Evolutionary conservation across 257 asterid genomes (phyloP), one percentile per base, ranked within the genome.

Genomic region (Ehretia macrophylla): DNA sequence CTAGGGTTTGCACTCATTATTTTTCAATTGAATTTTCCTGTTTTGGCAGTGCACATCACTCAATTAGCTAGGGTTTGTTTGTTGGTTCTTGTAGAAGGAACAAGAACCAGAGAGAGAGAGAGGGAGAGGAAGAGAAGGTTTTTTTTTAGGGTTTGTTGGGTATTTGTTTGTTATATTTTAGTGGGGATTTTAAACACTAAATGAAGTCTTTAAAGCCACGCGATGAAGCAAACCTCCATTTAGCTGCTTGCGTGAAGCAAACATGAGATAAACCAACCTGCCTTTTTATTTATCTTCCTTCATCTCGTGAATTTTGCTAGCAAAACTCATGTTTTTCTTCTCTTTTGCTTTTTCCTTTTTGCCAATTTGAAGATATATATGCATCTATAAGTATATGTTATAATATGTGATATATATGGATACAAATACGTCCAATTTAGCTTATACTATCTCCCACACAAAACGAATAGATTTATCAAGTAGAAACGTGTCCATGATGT

Each of bases 201-300:
- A 77, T 78, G 79, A 81, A 91, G 73, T 51, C 98, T 85, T 91
- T 76, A 90, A 88, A 85, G 96, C 89, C 95, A 92, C 95, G 96
- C 94, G 87, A 82, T 76, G 95, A 83, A 86, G 95, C 96, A 88
- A 83, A 81, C 95, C 72, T 72, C 77, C 75, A 60, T 63, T 75
- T 77, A 91, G 94, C 78, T 82, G 97, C 83, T 92, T 86, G 99
- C 97, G 99, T 92, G 96, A 91, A 88, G 96, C 97, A 92, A 92
- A 86, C 94, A 92, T 86, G 95, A 66, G 82, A 83, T 83, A 79
- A 88, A 78, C 95, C 90, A 88, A 90, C 23, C 38, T 8, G 14
- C 86, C 75, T 68, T 84, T 82, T 70, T 71, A 64, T 82, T 82
- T 80, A 68, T 78, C 87, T 77, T 59, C 63, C 69, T 65, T 67